Conservation (phyloP, 2,329 filamentous ascomycete species). For the Colletotrichum gloeosporioides region DNA sequence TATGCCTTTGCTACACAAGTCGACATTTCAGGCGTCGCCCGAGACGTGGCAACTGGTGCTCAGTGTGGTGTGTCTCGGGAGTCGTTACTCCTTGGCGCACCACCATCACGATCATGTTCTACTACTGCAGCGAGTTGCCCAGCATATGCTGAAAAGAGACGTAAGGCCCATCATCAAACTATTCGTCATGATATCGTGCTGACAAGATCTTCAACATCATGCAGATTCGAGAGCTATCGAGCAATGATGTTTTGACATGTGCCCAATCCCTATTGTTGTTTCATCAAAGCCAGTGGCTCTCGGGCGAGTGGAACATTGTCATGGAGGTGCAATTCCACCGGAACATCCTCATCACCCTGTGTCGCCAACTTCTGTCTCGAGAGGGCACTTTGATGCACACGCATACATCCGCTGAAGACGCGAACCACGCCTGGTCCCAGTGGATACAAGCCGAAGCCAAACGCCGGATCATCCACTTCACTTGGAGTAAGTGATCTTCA, state of each 20-base stretch:
- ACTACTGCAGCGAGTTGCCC: neutral
- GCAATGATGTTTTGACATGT: neutral
- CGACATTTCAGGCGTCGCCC: neutral
- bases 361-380: neutral
- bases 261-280: neutral
- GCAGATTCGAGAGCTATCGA: neutral
- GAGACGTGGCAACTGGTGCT: neutral
- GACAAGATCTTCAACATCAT: rapidly evolving
- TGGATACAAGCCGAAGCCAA: neutral
- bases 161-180: neutral
- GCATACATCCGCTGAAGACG: neutral
- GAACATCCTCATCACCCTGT: neutral
- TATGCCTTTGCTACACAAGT: neutral
- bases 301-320: neutral
- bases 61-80: neutral
- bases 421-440: neutral
- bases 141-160: neutral
- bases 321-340: neutral
- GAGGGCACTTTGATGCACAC: neutral
- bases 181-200: neutral
- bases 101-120: neutral
- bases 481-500: neutral
- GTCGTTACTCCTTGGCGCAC: neutral
- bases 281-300: neutral
- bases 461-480: neutral